phyloP scores from a whole-genome alignment of 2,329 filamentous ascomycete species.

The Berkeleyomyces rouxiae region DNA sequence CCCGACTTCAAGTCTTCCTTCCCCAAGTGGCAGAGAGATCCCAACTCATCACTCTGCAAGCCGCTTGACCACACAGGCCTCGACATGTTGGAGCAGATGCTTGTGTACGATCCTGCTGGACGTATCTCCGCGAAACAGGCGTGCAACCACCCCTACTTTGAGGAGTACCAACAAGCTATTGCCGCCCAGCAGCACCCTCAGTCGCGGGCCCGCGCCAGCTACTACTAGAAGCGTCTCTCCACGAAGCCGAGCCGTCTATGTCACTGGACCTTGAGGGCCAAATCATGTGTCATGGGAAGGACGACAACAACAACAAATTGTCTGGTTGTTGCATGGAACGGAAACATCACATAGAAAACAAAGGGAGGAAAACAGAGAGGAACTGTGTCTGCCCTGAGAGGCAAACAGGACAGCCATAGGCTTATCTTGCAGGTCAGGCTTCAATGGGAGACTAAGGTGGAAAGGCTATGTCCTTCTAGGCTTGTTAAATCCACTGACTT shows the following conservation, averaged over 20 bases:
- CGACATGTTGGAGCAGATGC: slow-evolving; percentile 50
- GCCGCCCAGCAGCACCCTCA: neutral
- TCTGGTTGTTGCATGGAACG: neutral
- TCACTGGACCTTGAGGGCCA: neutral
- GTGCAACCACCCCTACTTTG: slow-evolving; percentile 70
- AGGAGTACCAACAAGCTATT: slow-evolving; percentile 17
- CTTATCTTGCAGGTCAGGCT: neutral
- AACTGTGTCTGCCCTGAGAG: neutral
- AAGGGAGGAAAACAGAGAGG: neutral
- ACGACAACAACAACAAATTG: slow-evolving; percentile 16
- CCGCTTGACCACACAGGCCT: slow-evolving; percentile 57
- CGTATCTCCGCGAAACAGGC: slow-evolving; percentile 83
- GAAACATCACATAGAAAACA: neutral
- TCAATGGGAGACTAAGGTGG: neutral
- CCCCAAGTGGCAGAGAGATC: slow-evolving; percentile 72
- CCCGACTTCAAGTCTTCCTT: slow-evolving; percentile 87
- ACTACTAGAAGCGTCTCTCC: slow-evolving; percentile 16
- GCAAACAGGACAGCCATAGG: neutral
- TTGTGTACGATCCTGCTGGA: slow-evolving; percentile 74
- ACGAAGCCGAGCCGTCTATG: slow-evolving; percentile 27
- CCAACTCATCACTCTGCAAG: slow-evolving; percentile 47
- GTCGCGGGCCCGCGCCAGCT: neutral
- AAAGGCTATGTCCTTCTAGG: neutral
- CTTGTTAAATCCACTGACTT: neutral
- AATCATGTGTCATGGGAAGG: slow-evolving; percentile 25